Base-by-base conservation (phyloP, 2,329 filamentous ascomycete genomes). In the Amesomyces nigricolor region DNA sequence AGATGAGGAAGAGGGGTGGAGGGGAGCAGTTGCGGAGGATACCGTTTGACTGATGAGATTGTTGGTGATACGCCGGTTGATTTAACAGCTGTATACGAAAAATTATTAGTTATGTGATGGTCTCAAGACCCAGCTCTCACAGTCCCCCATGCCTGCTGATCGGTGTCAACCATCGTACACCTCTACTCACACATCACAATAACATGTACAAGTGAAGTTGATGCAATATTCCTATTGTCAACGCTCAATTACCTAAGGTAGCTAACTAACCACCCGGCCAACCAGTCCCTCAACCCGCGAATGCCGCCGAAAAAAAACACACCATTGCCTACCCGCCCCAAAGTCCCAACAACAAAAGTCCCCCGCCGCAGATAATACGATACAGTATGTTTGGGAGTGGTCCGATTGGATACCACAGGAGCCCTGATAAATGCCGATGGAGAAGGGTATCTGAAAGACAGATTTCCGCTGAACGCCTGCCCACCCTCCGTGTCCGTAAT, bases 1-100 rank as follows among this genome's bases (percentile, higher is more conserved):
- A 96, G 73, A 86, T 88, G 79, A 86, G 82, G 76, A 97, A 95
- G 75, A 78, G 78, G 53, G 84, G 79, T n/a, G 49, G 30, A 14
- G 78, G 74, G 40, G 78, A 83, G 57, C 73, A 75, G 14, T 69
- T 95, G 63, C 80, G 89, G 61, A 81, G 89, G 63, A 85, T 95
- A 64, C 89, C 89, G 0, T 95, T 95, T 71, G 91, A 89, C 70
- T 99, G 71, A 55, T 30, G 30, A 17, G 26, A 14, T 17, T 10
- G 14, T 40, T 17, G 16, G 38, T 16, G 14, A 26, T 26, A 6
- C 5, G 22, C 6, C 22, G 5, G 22, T 26, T 26, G 17, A 19
- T 19, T 19, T 19, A 19, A 19, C 17, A 19, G 17, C 17, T 19
- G 17, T 19, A 19, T 19, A 19, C 17, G 17, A 19, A 19, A 19